Base-by-base conservation (phyloP, 805 yeast species). In the Candida suzukii region DNA sequence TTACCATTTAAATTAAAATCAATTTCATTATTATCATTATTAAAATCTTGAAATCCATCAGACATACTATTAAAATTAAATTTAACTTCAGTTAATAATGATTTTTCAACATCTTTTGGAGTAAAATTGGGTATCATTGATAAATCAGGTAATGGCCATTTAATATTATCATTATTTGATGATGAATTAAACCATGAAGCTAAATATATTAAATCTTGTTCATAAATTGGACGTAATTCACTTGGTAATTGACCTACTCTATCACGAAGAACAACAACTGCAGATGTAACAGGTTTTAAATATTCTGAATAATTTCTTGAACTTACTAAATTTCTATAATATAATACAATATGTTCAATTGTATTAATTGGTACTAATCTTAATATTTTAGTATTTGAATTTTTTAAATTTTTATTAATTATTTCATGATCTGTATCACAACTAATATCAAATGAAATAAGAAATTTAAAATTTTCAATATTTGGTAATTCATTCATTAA, bases 121-220 rank as follows among this genome's bases (percentile, higher is more conserved):
- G 73, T 73, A 52, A 76, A 88, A 32, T 68, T 67, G 2, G 82
- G 78, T 5, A 88, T 76, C 2, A 68, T 56, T 2, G 87, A 73
- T 46, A 85, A 64, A 37, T 83, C 86, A 0, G 95, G 93, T 34
- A 88, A 63, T 3, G 90, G 91, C 95, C 95, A 88, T 7, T 73
- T n/a, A n/a, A n/a, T n/a, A n/a, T n/a, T n/a, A n/a, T 67, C 6
- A 45, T 41, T 16, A 48, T 43, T 4, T 61, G 20, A 19, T 61
- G 49, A 55, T 53, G 48, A n/a, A 2, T 48, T 36, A 27, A 87
- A 65, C 80, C 90, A 88, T 27, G 71, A 71, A 1, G 68, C 62
- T 39, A 90, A 65, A 52, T 76, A 84, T 7, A 69, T 67, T 47
- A 88, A 67, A 43, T 81, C 74, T 48, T 80, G 81, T 31, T 76